These are phyloP conservation scores for Blastocystis sp. DNA, from an alignment of 352 stramenopile genomes.

Conservation along the genomic window DNA sequence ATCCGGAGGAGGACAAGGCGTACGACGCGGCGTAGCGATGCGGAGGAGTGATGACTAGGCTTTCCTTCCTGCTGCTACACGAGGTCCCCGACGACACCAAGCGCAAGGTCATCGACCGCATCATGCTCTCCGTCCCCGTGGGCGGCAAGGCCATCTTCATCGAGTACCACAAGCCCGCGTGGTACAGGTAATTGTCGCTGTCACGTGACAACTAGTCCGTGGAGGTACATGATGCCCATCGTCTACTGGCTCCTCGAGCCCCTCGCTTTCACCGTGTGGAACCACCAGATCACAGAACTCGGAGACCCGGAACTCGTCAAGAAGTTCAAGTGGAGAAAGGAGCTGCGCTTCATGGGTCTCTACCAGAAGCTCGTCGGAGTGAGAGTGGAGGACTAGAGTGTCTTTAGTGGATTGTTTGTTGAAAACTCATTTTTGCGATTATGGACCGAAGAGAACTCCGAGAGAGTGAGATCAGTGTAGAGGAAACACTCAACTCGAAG, in stretches of 20 bases:
- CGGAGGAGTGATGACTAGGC: not conserved
- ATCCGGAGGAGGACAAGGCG: constrained; percentile 46
- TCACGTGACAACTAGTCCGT: not conserved
- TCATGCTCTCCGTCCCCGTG: constrained; percentile 34
- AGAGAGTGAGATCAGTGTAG: not conserved
- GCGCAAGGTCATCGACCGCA: constrained; percentile 41
- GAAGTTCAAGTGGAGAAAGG: constrained; percentile 61
- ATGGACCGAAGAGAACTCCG: not conserved
- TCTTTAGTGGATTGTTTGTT: constrained; percentile 41
- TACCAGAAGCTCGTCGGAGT: constrained; percentile 56
- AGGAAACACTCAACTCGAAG: not conserved
- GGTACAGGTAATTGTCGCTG: constrained; percentile 7
- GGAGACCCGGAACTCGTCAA: constrained; percentile 45
- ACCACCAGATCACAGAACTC: constrained; percentile 51
- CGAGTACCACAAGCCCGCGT: constrained; percentile 42
- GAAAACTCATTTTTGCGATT: not conserved
- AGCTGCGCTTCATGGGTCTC: constrained; percentile 52
- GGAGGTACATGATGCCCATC: constrained; percentile 59
- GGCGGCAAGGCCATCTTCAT: constrained; percentile 60
- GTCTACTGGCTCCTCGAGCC: constrained; percentile 53
- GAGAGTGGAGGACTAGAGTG: constrained; percentile 17
- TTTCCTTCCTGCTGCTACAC: constrained; percentile 48
- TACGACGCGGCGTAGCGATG: constrained; percentile 27
- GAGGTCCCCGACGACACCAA: constrained; percentile 59
- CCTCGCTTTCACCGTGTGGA: constrained; percentile 44